Evolutionary conservation across 75 land plant genomes (phyloP).

Genomic region (Chamaecyparis obtusa): DNA sequence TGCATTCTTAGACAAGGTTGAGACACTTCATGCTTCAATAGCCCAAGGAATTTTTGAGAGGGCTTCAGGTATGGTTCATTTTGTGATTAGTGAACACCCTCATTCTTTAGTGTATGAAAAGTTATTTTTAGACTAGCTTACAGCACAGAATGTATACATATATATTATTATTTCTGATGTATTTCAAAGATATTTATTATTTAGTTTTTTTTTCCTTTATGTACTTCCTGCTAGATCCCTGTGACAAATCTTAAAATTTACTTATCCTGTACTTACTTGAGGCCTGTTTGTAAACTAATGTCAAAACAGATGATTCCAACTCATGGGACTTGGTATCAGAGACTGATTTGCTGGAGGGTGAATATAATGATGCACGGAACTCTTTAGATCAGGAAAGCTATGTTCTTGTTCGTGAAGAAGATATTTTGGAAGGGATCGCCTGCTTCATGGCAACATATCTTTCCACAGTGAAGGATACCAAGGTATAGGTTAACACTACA

Average conservation of each 20-base stretch:
- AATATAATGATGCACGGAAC: conserved; percentile 23
- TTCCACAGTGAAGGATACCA: conserved; percentile 66
- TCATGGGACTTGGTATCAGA: conserved; percentile 74
- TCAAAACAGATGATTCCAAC: conserved; percentile 50
- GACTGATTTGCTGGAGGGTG: conserved; percentile 52
- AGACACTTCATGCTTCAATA: conserved; percentile 41
- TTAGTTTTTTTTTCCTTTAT: not conserved
- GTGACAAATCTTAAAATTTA: not conserved
- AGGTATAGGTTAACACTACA: conserved; percentile 33
- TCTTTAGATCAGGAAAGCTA: conserved; percentile 58
- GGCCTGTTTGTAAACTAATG: no score
- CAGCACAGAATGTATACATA: conserved; percentile 14
- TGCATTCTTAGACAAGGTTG: conserved; percentile 72
- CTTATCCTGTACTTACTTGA: not conserved
- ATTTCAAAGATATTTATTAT: not conserved
- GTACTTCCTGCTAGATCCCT: not conserved
- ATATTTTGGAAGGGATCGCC: conserved; percentile 93
- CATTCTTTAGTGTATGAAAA: not conserved
- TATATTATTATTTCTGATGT: not conserved
- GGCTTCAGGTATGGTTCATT: conserved; percentile 20
- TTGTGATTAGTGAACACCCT: conserved; percentile 6
- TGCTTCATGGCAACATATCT: conserved; percentile 89
- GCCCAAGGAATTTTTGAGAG: conserved; percentile 21
- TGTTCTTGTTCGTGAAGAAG: conserved; percentile 83
- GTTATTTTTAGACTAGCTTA: not conserved